These are phyloP conservation scores for Rubia tinctorum DNA, from an alignment of 305 asterid genomes.

Conservation along the genomic window DNA sequence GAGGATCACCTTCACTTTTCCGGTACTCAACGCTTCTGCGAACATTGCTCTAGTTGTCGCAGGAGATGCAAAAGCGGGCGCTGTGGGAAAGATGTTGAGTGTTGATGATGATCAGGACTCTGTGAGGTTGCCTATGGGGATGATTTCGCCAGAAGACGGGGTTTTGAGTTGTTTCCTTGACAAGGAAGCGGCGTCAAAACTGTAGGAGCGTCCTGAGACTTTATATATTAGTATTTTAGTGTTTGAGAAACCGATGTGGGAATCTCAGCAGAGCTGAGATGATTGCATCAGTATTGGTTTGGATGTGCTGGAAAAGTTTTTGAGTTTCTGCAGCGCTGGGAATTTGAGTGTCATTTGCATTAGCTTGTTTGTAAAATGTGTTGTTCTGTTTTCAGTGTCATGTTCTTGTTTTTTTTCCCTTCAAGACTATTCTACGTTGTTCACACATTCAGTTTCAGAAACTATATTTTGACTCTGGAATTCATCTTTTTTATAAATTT, in stretches of 20 bases:
- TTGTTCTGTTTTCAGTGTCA: background rate
- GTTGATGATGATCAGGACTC: constrained; percentile 15
- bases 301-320: constrained; percentile 1
- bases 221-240: too few relatives aligned
- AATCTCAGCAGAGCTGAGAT: background rate
- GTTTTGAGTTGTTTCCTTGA: constrained; percentile 76
- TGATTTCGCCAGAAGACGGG: constrained; percentile 60
- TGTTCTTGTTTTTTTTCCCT: background rate
- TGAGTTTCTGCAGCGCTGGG: background rate
- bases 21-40: constrained; percentile 68
- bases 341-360: too few relatives aligned
- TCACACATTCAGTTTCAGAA: too few relatives aligned
- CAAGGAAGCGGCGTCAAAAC: constrained; percentile 72
- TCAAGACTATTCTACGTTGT: background rate
- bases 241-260: too few relatives aligned
- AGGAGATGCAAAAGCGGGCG: constrained; percentile 52
- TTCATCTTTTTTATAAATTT: too few relatives aligned
- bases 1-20: constrained; percentile 88
- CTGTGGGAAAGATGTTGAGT: constrained; percentile 38
- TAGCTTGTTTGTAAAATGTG: background rate
- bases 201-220: constrained; percentile 15
- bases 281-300: background rate
- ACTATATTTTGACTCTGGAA: background rate
- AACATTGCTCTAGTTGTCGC: constrained; percentile 71
- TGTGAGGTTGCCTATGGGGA: constrained; percentile 40